Evolutionary conservation across 1,284 basidiomycete genomes (phyloP).

Genomic region (Tilletiaria anomala): DNA sequence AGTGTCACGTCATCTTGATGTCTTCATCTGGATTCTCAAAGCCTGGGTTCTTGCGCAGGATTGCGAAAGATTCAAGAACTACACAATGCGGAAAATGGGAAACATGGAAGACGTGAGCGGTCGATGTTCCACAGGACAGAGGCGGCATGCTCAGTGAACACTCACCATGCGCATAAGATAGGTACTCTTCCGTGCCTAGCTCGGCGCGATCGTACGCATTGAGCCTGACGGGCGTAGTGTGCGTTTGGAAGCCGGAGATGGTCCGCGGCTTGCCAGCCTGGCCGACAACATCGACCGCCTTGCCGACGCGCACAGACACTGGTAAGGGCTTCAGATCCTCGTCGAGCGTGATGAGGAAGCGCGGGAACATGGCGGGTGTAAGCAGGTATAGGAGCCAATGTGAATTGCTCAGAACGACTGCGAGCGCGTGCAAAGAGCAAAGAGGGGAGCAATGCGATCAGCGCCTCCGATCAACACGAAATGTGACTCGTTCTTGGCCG

Average conservation of each 20-base stretch:
- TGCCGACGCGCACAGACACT: conserved; percentile 86
- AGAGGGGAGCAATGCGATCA: neutral
- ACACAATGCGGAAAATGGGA: neutral
- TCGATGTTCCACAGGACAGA: neutral
- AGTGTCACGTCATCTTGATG: no score
- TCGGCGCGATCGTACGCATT: conserved; percentile 88
- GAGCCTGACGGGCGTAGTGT: conserved; percentile 84
- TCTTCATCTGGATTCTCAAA: conserved; percentile 33
- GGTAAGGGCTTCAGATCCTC: conserved; percentile 56
- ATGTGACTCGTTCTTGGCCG: no score
- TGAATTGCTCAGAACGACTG: conserved; percentile 79
- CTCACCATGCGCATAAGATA: conserved; percentile 82
- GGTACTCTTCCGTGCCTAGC: conserved; percentile 89
- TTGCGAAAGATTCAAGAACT: conserved; percentile 30
- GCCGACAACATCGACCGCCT: conserved; percentile 45
- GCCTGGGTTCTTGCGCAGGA: conserved; percentile 42
- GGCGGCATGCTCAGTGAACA: conserved; percentile 43
- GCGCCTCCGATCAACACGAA: neutral
- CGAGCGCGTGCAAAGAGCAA: neutral
- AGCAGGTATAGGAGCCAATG: conserved; percentile 99
- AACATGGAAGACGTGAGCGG: neutral
- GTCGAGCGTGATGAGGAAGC: conserved; percentile 92
- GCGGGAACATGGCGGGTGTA: conserved; percentile 87
- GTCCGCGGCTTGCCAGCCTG: conserved; percentile 41
- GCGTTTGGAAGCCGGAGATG: conserved; percentile 55